Evolutionary conservation across 495 filamentous ascomycete species (phyloP), one percentile per base, ranked within the genome.

Genomic region (Penicillium ochrochloron): DNA sequence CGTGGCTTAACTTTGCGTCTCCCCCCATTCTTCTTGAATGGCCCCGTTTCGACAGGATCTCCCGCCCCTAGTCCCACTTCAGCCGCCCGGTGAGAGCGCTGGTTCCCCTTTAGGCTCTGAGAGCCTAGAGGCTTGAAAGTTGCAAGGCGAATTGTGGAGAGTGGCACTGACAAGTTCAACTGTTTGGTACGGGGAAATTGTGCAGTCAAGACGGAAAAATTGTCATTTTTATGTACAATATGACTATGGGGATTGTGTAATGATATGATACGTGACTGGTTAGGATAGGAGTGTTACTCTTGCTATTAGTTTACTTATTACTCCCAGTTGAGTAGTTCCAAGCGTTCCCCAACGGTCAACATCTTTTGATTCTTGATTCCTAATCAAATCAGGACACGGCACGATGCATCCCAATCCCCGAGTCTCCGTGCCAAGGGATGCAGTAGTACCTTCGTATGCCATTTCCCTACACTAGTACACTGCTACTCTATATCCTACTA

Each of bases 1-100:
- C 17, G 34, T 56, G 53, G 53, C 34, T 39, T 25, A 37, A 39
- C 53, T 39, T 29, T 56, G 53, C 51, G 48, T 27, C 25, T 2
- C 19, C 42, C 42, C 44, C 23, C 1, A 2, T 27, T 27, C 1
- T 27, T 27, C 25, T 48, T 19, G 48, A 29, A 29, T 27, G 48
- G 25, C 25, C 23, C 48, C 48, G 23, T 17, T 51, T 29, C 23
- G 25, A 29, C 48, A 51, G 25, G 48, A 51, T 51, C 48, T 52
- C 48, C 48, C 27, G 48, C 27, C 48, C 48, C 53, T 56, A 56
- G 53, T 54, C 53, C 53, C 53, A 35, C 29, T 56, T 37, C n/a
- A 56, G 53, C 53, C 31, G 31, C 53, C 53, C 53, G 53, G 53
- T 56, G 53, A 56, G 53, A 37, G 33, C 8, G n/a, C 2, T 31